Conservation (phyloP, 164 flowering plant species). For the Vitis labrusca region DNA sequence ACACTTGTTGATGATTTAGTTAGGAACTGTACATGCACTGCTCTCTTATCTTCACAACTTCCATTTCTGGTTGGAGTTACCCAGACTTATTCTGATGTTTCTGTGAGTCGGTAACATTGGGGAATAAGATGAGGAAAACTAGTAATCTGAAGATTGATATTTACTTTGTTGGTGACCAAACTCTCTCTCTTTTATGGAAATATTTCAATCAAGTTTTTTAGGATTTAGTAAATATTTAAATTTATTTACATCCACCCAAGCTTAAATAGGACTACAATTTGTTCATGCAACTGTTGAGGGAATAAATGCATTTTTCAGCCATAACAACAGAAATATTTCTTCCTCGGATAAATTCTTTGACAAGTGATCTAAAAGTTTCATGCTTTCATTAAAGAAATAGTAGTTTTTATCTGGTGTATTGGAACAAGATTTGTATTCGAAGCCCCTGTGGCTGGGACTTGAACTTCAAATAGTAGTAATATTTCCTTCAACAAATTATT, state of each 20-base stretch:
- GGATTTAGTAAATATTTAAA: neutral
- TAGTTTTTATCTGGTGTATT: neutral
- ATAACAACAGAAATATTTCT: neutral
- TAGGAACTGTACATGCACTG: neutral
- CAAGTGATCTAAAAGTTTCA: neutral
- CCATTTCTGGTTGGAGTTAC: neutral
- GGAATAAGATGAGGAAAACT: neutral
- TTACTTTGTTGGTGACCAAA: neutral
- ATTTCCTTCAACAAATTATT: neutral
- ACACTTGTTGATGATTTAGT: neutral
- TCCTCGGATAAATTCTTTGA: neutral
- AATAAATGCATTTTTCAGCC: neutral
- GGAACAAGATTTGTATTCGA: neutral
- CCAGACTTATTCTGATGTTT: neutral
- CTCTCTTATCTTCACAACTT: neutral
- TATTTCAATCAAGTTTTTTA: neutral
- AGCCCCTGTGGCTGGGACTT: neutral
- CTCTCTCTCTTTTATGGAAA: too few species aligned
- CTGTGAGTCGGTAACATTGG: neutral
- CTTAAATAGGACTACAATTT: neutral
- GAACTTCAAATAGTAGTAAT: neutral
- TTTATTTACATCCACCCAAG: neutral
- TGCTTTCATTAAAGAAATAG: neutral
- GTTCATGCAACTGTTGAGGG: neutral
- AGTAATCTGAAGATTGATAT: neutral